Percentiles rank a stretch among this genome's conserved stretches.
These are phyloP conservation scores for Crithidia fasciculata DNA, from an alignment of 208 protist species.

Conservation along the genomic window DNA sequence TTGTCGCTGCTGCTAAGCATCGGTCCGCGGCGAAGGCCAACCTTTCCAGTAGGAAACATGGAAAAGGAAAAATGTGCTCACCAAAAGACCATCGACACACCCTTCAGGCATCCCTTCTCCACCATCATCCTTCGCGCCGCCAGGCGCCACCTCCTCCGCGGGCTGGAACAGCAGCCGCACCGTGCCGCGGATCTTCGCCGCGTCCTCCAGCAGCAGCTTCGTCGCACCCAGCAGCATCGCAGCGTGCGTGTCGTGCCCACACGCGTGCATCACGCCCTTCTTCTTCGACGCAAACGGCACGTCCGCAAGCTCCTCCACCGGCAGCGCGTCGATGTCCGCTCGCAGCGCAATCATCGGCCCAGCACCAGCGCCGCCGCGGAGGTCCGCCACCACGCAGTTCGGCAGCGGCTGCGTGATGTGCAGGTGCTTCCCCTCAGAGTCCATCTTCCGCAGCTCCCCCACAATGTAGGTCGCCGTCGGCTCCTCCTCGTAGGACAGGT, in stretches of 20 bases:
- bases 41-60: constrained; percentile 14
- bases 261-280: constrained; percentile 69
- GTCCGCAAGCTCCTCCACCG: constrained; percentile 55
- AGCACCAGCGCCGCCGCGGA: constrained; percentile 43
- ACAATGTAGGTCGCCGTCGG: constrained; percentile 65
- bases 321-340: constrained; percentile 71
- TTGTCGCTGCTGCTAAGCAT: constrained; percentile 36
- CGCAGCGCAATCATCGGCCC: constrained; percentile 56
- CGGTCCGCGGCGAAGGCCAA: constrained; percentile 29
- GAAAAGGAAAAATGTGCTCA: constrained; percentile 32
- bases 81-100: constrained; percentile 70
- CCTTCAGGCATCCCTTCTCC: constrained; percentile 49
- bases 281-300: constrained; percentile 61
- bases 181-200: constrained; percentile 52
- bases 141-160: constrained; percentile 65
- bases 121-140: constrained; percentile 60
- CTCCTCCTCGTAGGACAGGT: constrained; percentile 51
- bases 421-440: constrained; percentile 31
- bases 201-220: constrained; percentile 53
- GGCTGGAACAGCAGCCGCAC: constrained; percentile 83
- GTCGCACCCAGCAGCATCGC: constrained; percentile 66
- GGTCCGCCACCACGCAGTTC: constrained; percentile 47
- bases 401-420: constrained; percentile 40
- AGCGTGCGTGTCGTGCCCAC: constrained; percentile 69
- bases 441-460: constrained; percentile 45